Conservation (phyloP, 2,329 filamentous ascomycete genomes). For the Septoria linicola region DNA sequence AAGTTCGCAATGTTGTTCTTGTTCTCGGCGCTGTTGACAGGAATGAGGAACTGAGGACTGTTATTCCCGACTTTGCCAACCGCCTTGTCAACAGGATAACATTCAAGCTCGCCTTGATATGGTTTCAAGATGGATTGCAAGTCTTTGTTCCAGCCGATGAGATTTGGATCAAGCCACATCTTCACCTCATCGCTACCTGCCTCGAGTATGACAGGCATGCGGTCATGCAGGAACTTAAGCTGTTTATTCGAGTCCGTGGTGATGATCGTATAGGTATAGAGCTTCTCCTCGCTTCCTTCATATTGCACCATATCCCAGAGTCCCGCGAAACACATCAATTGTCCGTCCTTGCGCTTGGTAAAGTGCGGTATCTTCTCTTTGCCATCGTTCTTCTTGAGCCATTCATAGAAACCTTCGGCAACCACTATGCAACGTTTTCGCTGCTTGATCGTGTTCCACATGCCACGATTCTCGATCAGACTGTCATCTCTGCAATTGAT, state of each 20-base stretch:
- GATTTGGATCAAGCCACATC: constrained; percentile 74
- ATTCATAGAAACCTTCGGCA: constrained; percentile 94
- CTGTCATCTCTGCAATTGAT: constrained; percentile 96
- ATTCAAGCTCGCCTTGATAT: constrained; percentile 73
- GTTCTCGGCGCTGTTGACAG: constrained; percentile 80
- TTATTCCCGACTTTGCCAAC: constrained; percentile 95
- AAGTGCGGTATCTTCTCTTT: constrained; percentile 85
- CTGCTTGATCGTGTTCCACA: constrained; percentile 92
- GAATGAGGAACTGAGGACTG: constrained; percentile 77
- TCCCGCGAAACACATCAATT: constrained; percentile 84
- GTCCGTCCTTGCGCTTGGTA: constrained; percentile 75
- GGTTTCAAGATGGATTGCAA: constrained; percentile 78
- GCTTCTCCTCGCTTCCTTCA: constrained; percentile 67
- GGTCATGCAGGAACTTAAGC: constrained; percentile 82
- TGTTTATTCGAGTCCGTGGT: constrained; percentile 84
- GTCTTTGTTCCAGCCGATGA: constrained; percentile 71
- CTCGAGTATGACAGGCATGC: constrained; percentile 92
- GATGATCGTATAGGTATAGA: constrained; percentile 90
- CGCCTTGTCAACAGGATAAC: constrained; percentile 82
- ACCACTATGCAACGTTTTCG: constrained; percentile 83
- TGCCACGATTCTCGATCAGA: constrained; percentile 68
- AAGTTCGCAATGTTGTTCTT: constrained; percentile 94
- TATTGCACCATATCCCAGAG: constrained; percentile 87
- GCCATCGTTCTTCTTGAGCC: constrained; percentile 74
- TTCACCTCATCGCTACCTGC: constrained; percentile 68